Evolutionary conservation across 1,284 basidiomycete species (phyloP).

Genomic region (Microbotryomycetes sp.): DNA sequence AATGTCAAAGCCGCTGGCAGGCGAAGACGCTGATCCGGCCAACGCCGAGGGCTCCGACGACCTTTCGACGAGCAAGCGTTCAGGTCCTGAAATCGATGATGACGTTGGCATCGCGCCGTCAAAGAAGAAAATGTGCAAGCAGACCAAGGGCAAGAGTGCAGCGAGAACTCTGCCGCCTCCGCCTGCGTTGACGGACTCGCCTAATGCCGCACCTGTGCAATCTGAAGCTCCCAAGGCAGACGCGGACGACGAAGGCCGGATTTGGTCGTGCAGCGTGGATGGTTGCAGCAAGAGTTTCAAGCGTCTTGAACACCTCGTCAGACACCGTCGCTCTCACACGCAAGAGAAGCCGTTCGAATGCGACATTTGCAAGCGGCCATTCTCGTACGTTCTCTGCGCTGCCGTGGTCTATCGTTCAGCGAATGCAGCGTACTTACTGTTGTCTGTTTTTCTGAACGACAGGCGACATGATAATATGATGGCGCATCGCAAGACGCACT

Average conservation of each 20-base stretch:
- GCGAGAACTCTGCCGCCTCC: neutral
- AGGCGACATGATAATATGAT: conserved; percentile 76
- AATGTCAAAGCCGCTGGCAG: neutral
- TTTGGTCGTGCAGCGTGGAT: conserved; percentile 5
- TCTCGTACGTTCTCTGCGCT: too few species aligned
- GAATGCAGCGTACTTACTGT: too few species aligned
- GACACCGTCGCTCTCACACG: conserved; percentile 82
- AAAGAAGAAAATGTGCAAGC: too few species aligned
- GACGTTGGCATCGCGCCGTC: too few species aligned
- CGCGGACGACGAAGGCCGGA: neutral
- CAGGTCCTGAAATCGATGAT: too few species aligned
- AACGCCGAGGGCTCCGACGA: neutral
- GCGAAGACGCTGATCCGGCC: neutral
- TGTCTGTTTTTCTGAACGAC: too few species aligned
- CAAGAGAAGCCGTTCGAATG: conserved; percentile 75
- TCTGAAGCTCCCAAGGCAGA: neutral
- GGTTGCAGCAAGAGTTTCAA: conserved; percentile 72
- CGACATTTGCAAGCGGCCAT: conserved; percentile 62
- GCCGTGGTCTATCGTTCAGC: too few species aligned
- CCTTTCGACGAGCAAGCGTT: neutral
- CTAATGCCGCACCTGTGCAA: neutral
- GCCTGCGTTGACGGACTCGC: neutral
- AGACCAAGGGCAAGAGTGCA: neutral
- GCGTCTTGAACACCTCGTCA: conserved; percentile 76
- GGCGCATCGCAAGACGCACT: conserved; percentile 73